These are phyloP conservation scores for Raphanus sativus DNA, from an alignment of 345 rosid genomes.

Conservation along the genomic window DNA sequence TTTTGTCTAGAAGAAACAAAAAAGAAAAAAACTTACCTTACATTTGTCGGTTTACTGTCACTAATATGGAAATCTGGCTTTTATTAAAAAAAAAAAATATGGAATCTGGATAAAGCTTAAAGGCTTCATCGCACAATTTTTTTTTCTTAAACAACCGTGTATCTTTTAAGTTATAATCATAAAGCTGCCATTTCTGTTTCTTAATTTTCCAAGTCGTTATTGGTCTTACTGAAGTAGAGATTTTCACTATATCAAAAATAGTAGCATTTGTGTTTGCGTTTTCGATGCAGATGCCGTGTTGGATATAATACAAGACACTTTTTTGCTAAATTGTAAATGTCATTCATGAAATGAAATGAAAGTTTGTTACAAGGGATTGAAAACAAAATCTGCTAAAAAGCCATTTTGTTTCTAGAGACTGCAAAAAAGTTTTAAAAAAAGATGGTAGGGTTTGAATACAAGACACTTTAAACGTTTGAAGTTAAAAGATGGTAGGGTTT, in stretches of 20 bases:
- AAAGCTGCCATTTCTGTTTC: slow-evolving; percentile 6
- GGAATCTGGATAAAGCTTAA: background rate
- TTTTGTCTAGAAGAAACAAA: background rate
- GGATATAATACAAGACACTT: background rate
- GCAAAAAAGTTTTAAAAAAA: too few species aligned
- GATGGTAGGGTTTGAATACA: too few species aligned
- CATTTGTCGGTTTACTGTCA: slow-evolving; percentile 15
- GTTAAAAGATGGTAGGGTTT: background rate
- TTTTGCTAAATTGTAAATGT: too few species aligned
- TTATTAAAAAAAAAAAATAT: too few species aligned
- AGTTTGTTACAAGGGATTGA: too few species aligned
- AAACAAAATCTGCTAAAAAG: too few species aligned
- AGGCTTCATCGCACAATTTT: background rate
- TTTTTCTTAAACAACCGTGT: background rate
- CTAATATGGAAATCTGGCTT: background rate
- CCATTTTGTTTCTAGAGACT: too few species aligned
- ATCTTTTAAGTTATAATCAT: slow-evolving; percentile 4
- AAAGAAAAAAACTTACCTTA: slow-evolving; percentile 1
- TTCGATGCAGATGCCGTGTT: background rate
- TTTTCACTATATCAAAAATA: background rate
- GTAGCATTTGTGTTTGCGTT: background rate
- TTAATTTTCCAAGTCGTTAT: background rate
- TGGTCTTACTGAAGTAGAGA: background rate
- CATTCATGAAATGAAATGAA: too few species aligned
- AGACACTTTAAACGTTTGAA: background rate